Evolutionary conservation across 2,329 filamentous ascomycete genomes (phyloP), one percentile per base, ranked within the genome.

Genomic region (Ophiostoma sp.): DNA sequence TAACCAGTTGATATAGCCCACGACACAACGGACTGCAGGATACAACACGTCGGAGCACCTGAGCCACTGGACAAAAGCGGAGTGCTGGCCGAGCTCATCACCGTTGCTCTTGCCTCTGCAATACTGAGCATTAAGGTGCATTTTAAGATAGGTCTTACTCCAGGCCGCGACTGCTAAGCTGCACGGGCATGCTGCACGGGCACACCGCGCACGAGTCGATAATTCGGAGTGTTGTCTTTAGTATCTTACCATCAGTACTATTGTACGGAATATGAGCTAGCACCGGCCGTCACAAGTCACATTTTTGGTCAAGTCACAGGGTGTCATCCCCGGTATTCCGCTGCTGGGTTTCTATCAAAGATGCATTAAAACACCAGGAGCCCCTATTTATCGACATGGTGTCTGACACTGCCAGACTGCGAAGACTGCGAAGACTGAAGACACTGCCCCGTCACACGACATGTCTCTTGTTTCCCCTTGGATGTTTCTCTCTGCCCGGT

Each of bases 21-120:
- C 17, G 7, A n/a, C 17, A 20, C 20, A 6, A 20, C 44, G 44
- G 44, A 8, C 44, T 48, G 52, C 11, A 27, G 52, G 52, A 57
- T 57, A 57, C 52, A 57, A 57, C 52, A 57, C 52, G n/a, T 27
- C n/a, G 23, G 52, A 27, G n/a, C 52, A 57, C 44, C 20, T 48
- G 44, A 27, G 27, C n/a, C 10, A 57, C 8, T 11, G 52, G 10
- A 57, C 52, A 57, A 31, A 57, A 57, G 52, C 52, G 52, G 52
- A 57, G 52, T 57, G 52, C n/a, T 57, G 52, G 52, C 52, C 52
- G 52, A 57, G 52, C 20, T 17, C 10, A 31, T 57, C n/a, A 5
- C n/a, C 27, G 23, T 27, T 48, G 44, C 15, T n/a, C 15, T 17
- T 48, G 44, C n/a, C n/a, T 57, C n/a, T 57, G 17, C 27, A 31